A percentile compares a stretch with the other conserved stretches of the same genome.
Evolutionary conservation across 345 rosid genomes (phyloP).

Genomic region (Ailanthus altissimus): DNA sequence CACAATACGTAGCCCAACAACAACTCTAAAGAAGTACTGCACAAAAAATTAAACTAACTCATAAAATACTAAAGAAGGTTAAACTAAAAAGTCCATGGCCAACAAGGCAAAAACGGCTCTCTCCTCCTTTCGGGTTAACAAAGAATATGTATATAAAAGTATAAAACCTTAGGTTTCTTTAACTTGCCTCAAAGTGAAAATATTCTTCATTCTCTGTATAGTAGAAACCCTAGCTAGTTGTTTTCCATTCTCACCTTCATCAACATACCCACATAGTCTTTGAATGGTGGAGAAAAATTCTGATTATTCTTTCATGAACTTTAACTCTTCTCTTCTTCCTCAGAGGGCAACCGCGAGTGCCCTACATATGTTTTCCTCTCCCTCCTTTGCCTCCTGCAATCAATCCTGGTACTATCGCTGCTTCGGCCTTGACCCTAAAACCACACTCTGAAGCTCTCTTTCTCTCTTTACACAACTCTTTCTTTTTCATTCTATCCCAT

Average conservation of each 20-base stretch:
- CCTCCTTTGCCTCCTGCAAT: constrained; percentile 43
- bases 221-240: neutral
- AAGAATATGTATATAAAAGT: too few relatives aligned
- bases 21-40: neutral
- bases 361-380: constrained; percentile 23
- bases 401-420: constrained; percentile 50
- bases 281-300: constrained; percentile 25
- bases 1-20: neutral
- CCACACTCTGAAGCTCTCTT: neutral
- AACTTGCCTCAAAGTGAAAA: too few relatives aligned
- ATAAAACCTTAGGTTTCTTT: too few relatives aligned
- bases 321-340: constrained; percentile 4
- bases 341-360: constrained; percentile 12
- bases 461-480: neutral
- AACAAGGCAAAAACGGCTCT: neutral
- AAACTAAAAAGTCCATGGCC: too few relatives aligned
- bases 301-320: constrained; percentile 4
- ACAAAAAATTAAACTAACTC: neutral
- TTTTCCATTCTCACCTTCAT: neutral
- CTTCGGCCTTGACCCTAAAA: constrained; percentile 54
- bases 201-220: neutral
- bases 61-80: neutral
- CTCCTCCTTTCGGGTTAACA: neutral
- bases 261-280: neutral
- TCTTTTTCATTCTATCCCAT: too few relatives aligned